Conservation (phyloP, 2,329 filamentous ascomycete genomes). For the Pseudogymnoascus sp. region DNA sequence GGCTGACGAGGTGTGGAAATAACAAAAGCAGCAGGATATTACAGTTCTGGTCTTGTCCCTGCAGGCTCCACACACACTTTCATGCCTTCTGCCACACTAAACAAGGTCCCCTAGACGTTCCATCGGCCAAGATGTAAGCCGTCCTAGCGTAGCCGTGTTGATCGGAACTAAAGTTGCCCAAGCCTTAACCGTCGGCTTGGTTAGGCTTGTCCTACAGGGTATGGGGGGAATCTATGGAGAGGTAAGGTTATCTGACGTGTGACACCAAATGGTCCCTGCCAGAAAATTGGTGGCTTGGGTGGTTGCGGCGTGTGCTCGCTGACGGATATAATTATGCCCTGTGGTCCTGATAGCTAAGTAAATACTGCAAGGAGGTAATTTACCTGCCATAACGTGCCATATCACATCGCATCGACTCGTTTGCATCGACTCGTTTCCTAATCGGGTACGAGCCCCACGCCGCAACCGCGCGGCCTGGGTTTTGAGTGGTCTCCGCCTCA, state of each 20-base stretch:
- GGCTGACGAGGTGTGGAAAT: neutral
- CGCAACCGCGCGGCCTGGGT: neutral
- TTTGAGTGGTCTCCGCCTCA: neutral
- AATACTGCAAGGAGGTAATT: neutral
- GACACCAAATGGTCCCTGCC: neutral
- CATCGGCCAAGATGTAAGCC: neutral
- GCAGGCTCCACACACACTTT: neutral
- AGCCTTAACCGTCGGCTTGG: neutral
- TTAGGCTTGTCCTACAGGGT: neutral
- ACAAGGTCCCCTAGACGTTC: neutral
- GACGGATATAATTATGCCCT: neutral
- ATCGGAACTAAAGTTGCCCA: neutral
- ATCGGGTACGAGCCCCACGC: neutral
- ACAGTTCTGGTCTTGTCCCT: neutral
- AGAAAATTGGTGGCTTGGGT: neutral
- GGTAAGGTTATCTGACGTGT: neutral
- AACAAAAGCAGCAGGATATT: neutral
- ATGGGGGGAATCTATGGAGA: neutral
- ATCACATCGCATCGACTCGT: neutral
- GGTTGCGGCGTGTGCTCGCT: neutral
- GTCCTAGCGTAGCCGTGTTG: neutral
- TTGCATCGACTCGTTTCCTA: neutral
- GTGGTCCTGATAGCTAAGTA: neutral
- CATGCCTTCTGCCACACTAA: neutral
- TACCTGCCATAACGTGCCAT: neutral